Evolutionary conservation across 495 filamentous ascomycete genomes (phyloP), one percentile per base, ranked within the genome.

Genomic region (Penicillium robsamsonii): DNA sequence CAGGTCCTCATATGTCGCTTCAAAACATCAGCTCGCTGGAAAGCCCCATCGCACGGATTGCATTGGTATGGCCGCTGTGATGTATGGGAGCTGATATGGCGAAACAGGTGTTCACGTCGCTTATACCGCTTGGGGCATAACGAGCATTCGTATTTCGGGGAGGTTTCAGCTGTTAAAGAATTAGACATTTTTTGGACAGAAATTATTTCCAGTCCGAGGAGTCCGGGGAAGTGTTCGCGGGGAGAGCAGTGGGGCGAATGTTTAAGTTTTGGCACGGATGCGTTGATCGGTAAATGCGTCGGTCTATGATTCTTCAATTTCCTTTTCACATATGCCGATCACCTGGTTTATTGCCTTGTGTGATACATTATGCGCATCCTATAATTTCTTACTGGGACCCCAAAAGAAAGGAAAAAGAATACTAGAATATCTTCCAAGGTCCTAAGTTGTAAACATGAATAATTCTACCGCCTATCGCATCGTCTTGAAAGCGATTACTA

Each of bases 11-110:
- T 12, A 31, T 64, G 61, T 1, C 61, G 60, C 18, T 59, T 62
- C 2, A 66, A 40, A 2, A 66, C 63, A 54, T 63, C 63, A 1
- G 60, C 57, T 2, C 63, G 57, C 27, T 63, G 60, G 24, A 66
- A 66, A 4, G 63, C 41, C 1, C 60, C 55, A 10, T 53, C 38
- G 15, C 63, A 66, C 1, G 50, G 50, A 11, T 38, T 44, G 47
- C 63, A 66, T 35, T 47, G 60, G 35, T 60, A 51, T 9, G 60
- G 60, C 9, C 63, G 60, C 22, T 63, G 54, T 41, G 55, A 57
- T 3, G 60, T 63, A 38, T 66, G 63, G 7, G 63, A 60, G 30
- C 50, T 58, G 30, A 45, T 31, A 40, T 66, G 63, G 15, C 63
- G 63, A 15, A 42, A 49, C 0, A 66, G 49, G 42, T 66, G 63